Evolutionary conservation across 345 rosid species (phyloP).

Genomic region (Dovyalis caffra): DNA sequence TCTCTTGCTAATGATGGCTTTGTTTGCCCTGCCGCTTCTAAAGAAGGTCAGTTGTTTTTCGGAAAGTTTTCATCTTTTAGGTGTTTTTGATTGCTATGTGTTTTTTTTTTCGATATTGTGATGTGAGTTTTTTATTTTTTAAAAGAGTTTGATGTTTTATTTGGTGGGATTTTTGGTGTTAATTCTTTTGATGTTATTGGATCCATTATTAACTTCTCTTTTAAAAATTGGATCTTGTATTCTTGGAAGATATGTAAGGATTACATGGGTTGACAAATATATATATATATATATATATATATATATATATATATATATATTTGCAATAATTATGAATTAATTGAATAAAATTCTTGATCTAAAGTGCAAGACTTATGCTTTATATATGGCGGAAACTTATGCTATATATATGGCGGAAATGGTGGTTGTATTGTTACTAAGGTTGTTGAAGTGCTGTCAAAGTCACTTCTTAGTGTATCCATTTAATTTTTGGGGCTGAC

Average conservation of each 20-base stretch:
- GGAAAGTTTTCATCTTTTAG: neutral
- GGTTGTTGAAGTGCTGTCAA: neutral
- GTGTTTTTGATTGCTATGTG: neutral
- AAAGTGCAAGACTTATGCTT: neutral
- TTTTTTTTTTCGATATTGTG: neutral
- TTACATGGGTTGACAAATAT: neutral
- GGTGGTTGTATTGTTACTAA: neutral
- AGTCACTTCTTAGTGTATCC: neutral
- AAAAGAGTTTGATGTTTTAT: neutral
- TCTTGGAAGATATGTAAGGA: neutral
- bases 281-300: neutral
- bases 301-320: neutral
- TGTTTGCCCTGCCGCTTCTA: slow-evolving; percentile 47
- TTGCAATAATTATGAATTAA: neutral
- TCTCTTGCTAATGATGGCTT: slow-evolving; percentile 80
- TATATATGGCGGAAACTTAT: neutral
- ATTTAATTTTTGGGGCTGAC: neutral
- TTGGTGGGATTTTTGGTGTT: neutral
- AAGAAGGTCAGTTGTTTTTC: slow-evolving; percentile 54
- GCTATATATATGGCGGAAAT: neutral
- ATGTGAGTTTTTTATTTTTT: neutral
- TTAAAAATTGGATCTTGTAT: neutral
- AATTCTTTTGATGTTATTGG: neutral
- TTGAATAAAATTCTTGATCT: slow-evolving; percentile 4
- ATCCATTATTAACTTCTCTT: neutral